These are phyloP conservation scores for Cenococcum geophilum DNA, from an alignment of 495 filamentous ascomycete species.

Conservation along the genomic window DNA sequence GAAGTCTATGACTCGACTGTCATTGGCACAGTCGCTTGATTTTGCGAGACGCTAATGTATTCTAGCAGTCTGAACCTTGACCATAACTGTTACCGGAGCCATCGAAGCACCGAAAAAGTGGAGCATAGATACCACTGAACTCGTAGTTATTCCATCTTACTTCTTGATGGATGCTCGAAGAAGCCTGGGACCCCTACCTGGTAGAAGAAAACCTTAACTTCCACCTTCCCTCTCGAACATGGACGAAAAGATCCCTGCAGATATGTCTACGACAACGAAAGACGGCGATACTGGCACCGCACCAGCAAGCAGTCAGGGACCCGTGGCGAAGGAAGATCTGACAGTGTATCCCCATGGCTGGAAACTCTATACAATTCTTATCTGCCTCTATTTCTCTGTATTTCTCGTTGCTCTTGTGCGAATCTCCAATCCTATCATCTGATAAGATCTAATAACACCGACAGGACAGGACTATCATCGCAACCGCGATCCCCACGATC, in stretches of 20 bases:
- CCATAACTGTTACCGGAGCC: too few relatives aligned
- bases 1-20: too few relatives aligned
- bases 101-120: too few relatives aligned
- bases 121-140: too few relatives aligned
- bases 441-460: neutral
- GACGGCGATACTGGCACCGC: neutral
- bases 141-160: too few relatives aligned
- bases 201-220: too few relatives aligned
- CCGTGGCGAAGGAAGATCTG: neutral
- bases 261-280: neutral
- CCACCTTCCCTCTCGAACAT: neutral
- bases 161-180: too few relatives aligned
- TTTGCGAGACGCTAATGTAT: too few relatives aligned
- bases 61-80: too few relatives aligned
- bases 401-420: constrained; percentile 28
- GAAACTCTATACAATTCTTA: constrained; percentile 39
- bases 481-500: constrained; percentile 30
- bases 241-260: neutral
- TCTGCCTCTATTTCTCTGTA: constrained; percentile 34
- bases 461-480: constrained; percentile 28
- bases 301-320: neutral
- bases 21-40: too few relatives aligned
- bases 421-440: neutral
- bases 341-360: constrained; percentile 35
- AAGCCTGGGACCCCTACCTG: too few relatives aligned